These are phyloP conservation scores for Magnolia sinica DNA, from an alignment of 164 flowering plant species.

Conservation along the genomic window DNA sequence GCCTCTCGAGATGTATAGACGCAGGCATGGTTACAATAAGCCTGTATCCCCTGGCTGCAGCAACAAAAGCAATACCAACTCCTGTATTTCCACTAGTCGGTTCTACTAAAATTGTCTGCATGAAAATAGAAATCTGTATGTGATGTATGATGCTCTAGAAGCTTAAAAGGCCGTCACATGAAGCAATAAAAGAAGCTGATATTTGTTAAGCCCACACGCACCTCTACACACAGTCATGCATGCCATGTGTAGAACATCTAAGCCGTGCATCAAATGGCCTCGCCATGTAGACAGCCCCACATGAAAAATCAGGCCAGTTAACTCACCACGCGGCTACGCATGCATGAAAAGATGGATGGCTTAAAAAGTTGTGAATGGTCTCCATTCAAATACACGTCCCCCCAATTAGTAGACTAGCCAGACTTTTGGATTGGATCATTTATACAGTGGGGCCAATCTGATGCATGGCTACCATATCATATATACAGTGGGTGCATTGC, in stretches of 20 bases:
- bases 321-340: background rate
- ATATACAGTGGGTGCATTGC: background rate
- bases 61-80: constrained; percentile 78
- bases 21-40: constrained; percentile 80
- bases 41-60: constrained; percentile 73
- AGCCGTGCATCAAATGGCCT: background rate
- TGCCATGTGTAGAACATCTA: background rate
- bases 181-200: background rate
- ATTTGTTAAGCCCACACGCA: background rate
- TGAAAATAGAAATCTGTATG: background rate
- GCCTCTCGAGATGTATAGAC: constrained; percentile 64
- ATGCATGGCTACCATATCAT: background rate
- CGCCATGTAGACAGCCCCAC: background rate
- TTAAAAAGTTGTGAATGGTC: background rate
- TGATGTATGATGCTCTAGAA: background rate
- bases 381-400: no score
- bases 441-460: background rate
- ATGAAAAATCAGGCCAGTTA: background rate
- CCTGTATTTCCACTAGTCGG: constrained; percentile 90
- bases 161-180: background rate
- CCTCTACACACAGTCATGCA: background rate
- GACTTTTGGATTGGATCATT: background rate
- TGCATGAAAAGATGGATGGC: background rate
- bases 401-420: background rate
- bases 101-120: constrained; percentile 72